phyloP scores from a whole-genome alignment of 2,329 filamentous ascomycete species.

The Cucurbitaria berberidis region DNA sequence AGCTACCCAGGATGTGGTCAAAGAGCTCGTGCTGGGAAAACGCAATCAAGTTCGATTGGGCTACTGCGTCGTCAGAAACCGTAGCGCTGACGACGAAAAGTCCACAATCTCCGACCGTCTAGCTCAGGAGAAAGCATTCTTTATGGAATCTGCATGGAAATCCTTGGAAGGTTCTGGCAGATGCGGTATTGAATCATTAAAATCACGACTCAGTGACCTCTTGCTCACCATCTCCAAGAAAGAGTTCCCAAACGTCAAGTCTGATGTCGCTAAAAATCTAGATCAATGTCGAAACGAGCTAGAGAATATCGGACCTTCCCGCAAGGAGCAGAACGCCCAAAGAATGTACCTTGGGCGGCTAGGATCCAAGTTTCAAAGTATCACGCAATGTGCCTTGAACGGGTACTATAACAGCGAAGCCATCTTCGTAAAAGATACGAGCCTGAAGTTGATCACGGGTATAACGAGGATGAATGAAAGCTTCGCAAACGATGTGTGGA shows the following conservation, averaged over 20 bases:
- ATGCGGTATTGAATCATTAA: slow-evolving; percentile 52
- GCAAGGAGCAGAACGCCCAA: slow-evolving; percentile 4
- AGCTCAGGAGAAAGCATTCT: slow-evolving; percentile 45
- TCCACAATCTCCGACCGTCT: slow-evolving; percentile 29
- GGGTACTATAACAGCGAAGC: slow-evolving; percentile 7
- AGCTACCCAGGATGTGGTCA: slow-evolving; percentile 24
- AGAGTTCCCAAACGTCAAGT: slow-evolving; percentile 54
- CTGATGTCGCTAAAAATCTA: slow-evolving; percentile 5
- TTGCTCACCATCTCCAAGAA: slow-evolving; percentile 52
- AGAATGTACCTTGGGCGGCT: slow-evolving; percentile 11
- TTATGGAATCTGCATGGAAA: slow-evolving; percentile 22
- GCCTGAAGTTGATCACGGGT: slow-evolving; percentile 13
- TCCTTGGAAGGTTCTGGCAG: not conserved
- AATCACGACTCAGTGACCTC: slow-evolving; percentile 50
- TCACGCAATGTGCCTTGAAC: slow-evolving; percentile 12
- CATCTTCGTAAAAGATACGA: slow-evolving; percentile 3
- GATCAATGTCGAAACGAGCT: slow-evolving; percentile 4
- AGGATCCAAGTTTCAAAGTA: slow-evolving; percentile 4
- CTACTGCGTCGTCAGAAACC: not conserved
- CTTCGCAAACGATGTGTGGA: slow-evolving; percentile 11
- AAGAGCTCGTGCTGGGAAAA: slow-evolving; percentile 32
- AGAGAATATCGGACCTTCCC: slow-evolving; percentile 10
- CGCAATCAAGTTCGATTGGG: slow-evolving; percentile 1
- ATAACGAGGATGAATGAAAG: slow-evolving; percentile 13
- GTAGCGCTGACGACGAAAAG: not conserved